Conservation (phyloP, 2,329 filamentous ascomycete genomes). For the Aspergillus sp. region DNA sequence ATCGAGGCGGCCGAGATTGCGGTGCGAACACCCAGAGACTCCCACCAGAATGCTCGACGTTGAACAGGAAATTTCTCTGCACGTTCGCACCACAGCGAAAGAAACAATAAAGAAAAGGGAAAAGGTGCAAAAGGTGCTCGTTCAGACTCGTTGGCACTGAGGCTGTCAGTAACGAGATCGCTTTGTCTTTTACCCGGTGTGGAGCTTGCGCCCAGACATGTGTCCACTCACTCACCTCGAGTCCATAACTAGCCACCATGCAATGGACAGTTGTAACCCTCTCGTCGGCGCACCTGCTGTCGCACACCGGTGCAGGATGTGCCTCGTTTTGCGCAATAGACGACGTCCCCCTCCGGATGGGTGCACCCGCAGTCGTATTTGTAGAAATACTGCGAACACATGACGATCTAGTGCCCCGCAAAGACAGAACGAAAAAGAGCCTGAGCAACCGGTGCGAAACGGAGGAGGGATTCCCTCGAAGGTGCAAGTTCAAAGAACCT, state of each 20-base stretch:
- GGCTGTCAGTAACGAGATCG: not conserved
- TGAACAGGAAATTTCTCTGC: not conserved
- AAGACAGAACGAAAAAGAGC: not conserved
- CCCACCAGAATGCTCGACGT: not conserved
- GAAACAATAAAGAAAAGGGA: not conserved
- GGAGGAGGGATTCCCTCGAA: slow-evolving; percentile 1
- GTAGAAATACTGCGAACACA: slow-evolving; percentile 39
- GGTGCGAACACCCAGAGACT: not conserved
- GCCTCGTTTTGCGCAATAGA: slow-evolving; percentile 34
- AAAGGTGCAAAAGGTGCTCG: too few relatives aligned
- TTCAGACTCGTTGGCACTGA: not conserved
- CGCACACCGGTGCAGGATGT: slow-evolving; percentile 32
- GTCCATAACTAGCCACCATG: slow-evolving; percentile 23
- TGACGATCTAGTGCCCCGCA: slow-evolving; percentile 9
- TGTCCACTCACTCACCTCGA: slow-evolving; percentile 1
- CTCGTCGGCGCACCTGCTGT: slow-evolving; percentile 30
- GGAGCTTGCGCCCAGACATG: not conserved
- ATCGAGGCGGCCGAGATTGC: not conserved
- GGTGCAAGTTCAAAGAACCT: not conserved
- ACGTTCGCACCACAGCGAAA: not conserved
- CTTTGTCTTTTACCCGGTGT: not conserved
- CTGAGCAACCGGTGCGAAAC: not conserved
- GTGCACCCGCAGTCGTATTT: slow-evolving; percentile 39
- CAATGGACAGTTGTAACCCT: slow-evolving; percentile 33
- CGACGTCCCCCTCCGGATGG: slow-evolving; percentile 31